Evolutionary conservation across 2,329 filamentous ascomycete genomes (phyloP).

Genomic region (Bipolaris oryzae): DNA sequence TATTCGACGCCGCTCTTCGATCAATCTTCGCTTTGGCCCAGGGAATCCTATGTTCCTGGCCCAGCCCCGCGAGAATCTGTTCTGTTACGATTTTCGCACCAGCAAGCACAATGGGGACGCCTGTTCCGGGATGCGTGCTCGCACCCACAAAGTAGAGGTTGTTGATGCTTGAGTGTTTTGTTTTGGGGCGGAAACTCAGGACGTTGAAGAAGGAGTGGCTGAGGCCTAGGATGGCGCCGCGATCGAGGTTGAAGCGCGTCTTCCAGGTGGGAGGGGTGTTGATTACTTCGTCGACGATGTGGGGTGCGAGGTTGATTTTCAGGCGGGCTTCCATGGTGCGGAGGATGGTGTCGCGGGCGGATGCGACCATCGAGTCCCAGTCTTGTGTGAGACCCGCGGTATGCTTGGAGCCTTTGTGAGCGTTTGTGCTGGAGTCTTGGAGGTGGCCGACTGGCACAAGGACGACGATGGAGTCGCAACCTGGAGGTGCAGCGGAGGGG

Average conservation of each 20-base stretch:
- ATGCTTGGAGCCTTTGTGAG: constrained; percentile 49
- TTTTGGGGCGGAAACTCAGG: constrained; percentile 68
- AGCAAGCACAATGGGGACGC: constrained; percentile 74
- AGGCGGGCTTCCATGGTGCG: constrained; percentile 66
- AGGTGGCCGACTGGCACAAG: constrained; percentile 76
- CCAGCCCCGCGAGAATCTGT: constrained; percentile 55
- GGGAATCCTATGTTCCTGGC: constrained; percentile 40
- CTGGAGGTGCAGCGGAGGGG: constrained; percentile 67
- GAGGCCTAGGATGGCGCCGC: constrained; percentile 74
- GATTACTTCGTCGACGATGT: constrained; percentile 66
- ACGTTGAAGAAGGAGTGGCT: constrained; percentile 78
- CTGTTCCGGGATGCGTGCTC: constrained; percentile 76
- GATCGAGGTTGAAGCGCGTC: constrained; percentile 72
- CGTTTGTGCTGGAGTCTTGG: constrained; percentile 50
- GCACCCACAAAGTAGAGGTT: constrained; percentile 75
- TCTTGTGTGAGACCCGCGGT: constrained; percentile 57
- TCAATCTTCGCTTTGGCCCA: constrained; percentile 39
- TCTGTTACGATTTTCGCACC: constrained; percentile 68
- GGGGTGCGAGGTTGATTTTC: constrained; percentile 57
- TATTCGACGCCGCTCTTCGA: constrained; percentile 1
- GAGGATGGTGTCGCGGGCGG: constrained; percentile 66
- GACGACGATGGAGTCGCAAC: constrained; percentile 70
- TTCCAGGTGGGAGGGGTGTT: constrained; percentile 72
- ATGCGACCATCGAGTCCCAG: constrained; percentile 65
- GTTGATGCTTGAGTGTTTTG: constrained; percentile 57